Conservation (phyloP, 2,329 filamentous ascomycete genomes). For the Microascus cirrosus region DNA sequence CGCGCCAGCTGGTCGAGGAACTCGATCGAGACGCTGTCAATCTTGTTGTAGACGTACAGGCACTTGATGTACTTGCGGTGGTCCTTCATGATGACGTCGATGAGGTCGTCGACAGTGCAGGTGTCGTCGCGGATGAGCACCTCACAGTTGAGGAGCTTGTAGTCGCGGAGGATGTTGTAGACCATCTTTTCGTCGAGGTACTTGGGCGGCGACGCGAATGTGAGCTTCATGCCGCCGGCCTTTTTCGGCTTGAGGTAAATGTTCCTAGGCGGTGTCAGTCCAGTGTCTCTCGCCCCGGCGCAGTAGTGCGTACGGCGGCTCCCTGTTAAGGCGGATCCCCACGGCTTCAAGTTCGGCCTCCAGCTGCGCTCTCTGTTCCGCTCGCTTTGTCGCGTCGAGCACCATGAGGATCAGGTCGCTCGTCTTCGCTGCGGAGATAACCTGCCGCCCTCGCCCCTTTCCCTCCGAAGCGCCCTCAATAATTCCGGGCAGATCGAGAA, state of each 20-base stretch:
- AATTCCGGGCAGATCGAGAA: constrained; percentile 94
- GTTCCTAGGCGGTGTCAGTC: constrained; percentile 45
- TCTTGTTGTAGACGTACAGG: constrained; percentile 99
- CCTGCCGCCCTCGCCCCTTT: constrained; percentile 89
- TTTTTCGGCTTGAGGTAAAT: constrained; percentile 96
- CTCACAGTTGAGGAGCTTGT: constrained; percentile 97
- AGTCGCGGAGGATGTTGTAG: constrained; percentile 93
- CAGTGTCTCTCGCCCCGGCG: background rate
- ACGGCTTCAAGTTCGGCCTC: constrained; percentile 93
- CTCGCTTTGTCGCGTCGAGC: constrained; percentile 89
- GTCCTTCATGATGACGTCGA: constrained; percentile 99
- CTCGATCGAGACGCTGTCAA: constrained; percentile 87
- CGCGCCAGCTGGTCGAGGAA: constrained; percentile 86
- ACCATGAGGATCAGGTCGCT: constrained; percentile 97
- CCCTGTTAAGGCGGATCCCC: constrained; percentile 82
- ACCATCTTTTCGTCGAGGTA: constrained; percentile 95
- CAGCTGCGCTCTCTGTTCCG: constrained; percentile 79
- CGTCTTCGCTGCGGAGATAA: constrained; percentile 96
- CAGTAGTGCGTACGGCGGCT: constrained; percentile 59
- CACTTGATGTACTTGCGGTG: constrained; percentile 94
- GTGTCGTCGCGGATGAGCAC: constrained; percentile 91
- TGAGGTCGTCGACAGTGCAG: constrained; percentile 94
- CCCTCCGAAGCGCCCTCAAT: constrained; percentile 95
- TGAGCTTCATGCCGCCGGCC: constrained; percentile 97
- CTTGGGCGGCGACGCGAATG: constrained; percentile 82